Base-by-base conservation (phyloP, 2,329 filamentous ascomycete species). In the Botrytis hyacinthi region DNA sequence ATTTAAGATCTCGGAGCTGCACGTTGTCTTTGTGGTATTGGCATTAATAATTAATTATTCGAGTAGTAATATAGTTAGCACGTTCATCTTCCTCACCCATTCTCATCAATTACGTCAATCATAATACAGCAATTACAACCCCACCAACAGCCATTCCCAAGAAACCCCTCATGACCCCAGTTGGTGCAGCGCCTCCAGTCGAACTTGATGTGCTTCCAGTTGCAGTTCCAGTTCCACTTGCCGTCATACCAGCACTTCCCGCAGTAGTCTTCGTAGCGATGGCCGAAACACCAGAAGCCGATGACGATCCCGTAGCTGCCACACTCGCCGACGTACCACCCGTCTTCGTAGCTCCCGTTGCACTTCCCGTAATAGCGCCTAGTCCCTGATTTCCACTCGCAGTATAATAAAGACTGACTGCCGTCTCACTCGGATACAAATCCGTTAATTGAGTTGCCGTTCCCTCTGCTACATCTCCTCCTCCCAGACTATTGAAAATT, bases 351-450 rank as follows among this genome's bases (percentile, higher is more conserved):
- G 83, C 83, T 18, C 77, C 78, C 32, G 82, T 80, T 14, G 83
- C 83, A 59, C 79, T 81, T 20, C 84, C 84, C 44, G 83, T 85
- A 73, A 86, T 84, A 26, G 77, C 71, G 29, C 85, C 84, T 1
- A 82, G 81, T 0, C 84, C 84, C 74, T 84, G 83, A 8, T 74
- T 73, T 1, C 79, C 82, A 35, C 75, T 82, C 3, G 81, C 77
- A 10, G 84, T 85, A 78, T 83, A 85, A 76, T 85, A 85, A 46
- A 84, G 74, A 73, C 82, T 83, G 18, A 84, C 81, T n/a, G 81
- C 83, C 59, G 83, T 82, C 77, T 83, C 76, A 44, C 82, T 79
- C 3, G 80, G 81, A 48, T 78, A 82, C 35, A 77, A 74, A 76
- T 85, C 83, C 16, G 73, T 80, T 16, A 73, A 79, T 46, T 73